Evolutionary conservation across 2,329 filamentous ascomycete species (phyloP).

Genomic region (Bipolaris sorokiniana): DNA sequence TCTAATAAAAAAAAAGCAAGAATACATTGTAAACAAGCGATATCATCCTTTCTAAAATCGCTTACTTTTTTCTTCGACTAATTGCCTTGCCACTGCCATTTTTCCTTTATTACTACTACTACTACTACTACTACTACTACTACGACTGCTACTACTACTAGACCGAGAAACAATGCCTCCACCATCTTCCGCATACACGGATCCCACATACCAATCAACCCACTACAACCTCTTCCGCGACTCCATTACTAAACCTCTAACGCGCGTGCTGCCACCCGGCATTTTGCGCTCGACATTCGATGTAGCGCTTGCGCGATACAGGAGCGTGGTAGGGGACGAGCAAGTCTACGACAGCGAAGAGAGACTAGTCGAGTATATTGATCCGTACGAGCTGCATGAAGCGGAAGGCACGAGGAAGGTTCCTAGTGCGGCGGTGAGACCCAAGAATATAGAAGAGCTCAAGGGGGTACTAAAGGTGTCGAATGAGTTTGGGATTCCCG

Average conservation of each 20-base stretch:
- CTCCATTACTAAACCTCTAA: slow-evolving; percentile 48
- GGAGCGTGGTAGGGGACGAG: slow-evolving; percentile 46
- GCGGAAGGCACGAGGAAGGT: slow-evolving; percentile 49
- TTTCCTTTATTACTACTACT: too few species aligned
- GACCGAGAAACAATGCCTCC: slow-evolving; percentile 16
- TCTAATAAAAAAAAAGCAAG: too few species aligned
- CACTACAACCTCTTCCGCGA: slow-evolving; percentile 53
- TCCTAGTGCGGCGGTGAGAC: slow-evolving; percentile 54
- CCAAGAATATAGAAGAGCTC: slow-evolving; percentile 33
- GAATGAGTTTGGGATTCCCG: slow-evolving; percentile 36
- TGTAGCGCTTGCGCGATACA: slow-evolving; percentile 46
- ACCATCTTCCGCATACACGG: slow-evolving; percentile 39
- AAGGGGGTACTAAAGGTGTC: slow-evolving; percentile 30
- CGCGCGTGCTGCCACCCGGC: slow-evolving; percentile 51
- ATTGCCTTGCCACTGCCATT: too few species aligned
- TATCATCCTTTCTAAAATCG: too few species aligned
- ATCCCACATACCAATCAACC: slow-evolving; percentile 52
- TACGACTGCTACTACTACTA: too few species aligned
- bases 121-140: too few species aligned
- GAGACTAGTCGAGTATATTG: slow-evolving; percentile 54
- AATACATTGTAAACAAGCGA: too few species aligned
- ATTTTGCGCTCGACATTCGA: slow-evolving; percentile 49
- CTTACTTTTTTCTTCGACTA: too few species aligned
- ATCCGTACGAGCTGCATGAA: slow-evolving; percentile 56
- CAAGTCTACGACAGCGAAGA: slow-evolving; percentile 50